These are phyloP conservation scores for Phytophthora cryptogea DNA, from an alignment of 352 stramenopile species.

Conservation along the genomic window DNA sequence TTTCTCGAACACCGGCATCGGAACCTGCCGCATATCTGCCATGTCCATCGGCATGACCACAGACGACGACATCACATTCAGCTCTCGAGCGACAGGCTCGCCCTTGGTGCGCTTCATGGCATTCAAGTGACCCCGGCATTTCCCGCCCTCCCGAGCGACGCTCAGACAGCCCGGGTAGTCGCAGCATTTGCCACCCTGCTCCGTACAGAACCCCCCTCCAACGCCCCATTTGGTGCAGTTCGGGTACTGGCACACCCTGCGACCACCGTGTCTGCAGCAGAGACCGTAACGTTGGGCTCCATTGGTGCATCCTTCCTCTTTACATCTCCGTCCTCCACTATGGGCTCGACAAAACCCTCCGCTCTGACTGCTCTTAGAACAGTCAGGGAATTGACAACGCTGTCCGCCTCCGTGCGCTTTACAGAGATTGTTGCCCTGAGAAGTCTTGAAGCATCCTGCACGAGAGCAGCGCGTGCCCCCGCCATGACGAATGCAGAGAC, in stretches of 20 bases:
- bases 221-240: conserved; percentile 62
- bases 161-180: conserved; percentile 65
- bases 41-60: conserved; percentile 37
- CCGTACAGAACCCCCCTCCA: conserved; percentile 13
- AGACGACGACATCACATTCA: background rate
- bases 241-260: conserved; percentile 65
- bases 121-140: conserved; percentile 76
- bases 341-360: conserved; percentile 73
- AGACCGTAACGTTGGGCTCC: conserved; percentile 67
- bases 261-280: conserved; percentile 64
- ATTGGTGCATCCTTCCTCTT: conserved; percentile 70
- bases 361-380: conserved; percentile 72
- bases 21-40: conserved; percentile 71
- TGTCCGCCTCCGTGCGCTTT: conserved; percentile 72
- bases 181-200: conserved; percentile 80
- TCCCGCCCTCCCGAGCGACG: conserved; percentile 70
- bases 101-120: conserved; percentile 55
- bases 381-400: conserved; percentile 58
- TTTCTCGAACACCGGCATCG: conserved; percentile 41
- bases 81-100: background rate
- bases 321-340: conserved; percentile 71
- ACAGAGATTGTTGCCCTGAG: conserved; percentile 72
- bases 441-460: conserved; percentile 60
- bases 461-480: conserved; percentile 70
- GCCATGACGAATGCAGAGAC: conserved; percentile 72